Evolutionary conservation across 768 basidiomycete species (phyloP).

Genomic region (Xerocomus brunneocitrinus): DNA sequence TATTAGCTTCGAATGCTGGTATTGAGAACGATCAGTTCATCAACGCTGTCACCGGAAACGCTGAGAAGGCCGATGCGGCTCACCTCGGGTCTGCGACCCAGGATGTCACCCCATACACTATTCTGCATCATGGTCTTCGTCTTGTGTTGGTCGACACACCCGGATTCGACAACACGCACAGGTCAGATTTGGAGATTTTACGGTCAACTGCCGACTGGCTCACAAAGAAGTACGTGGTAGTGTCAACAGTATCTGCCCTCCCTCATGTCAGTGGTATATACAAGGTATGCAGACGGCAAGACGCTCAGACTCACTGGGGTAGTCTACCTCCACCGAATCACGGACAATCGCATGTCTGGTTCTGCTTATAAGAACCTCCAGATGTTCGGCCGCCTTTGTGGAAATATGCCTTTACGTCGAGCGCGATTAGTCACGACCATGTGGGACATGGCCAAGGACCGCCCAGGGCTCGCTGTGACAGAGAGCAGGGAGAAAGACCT

Average conservation of each 20-base stretch:
- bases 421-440: slow-evolving; percentile 33
- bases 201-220: neutral
- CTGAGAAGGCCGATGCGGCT: neutral
- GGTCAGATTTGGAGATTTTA: neutral
- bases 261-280: neutral
- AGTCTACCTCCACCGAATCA: slow-evolving; percentile 33
- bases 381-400: slow-evolving; percentile 33
- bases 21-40: neutral
- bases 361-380: slow-evolving; percentile 27
- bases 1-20: neutral
- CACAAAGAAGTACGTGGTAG: neutral
- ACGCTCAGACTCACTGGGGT: slow-evolving; percentile 25
- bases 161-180: neutral
- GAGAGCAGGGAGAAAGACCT: neutral
- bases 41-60: neutral
- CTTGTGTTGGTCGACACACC: neutral
- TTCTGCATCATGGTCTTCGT: neutral
- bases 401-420: slow-evolving; percentile 14
- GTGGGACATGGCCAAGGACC: slow-evolving; percentile 25
- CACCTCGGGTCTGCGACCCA: neutral
- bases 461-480: neutral
- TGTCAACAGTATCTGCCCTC: neutral
- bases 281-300: slow-evolving; percentile 4
- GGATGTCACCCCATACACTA: neutral
- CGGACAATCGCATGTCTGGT: slow-evolving; percentile 33